Evolutionary conservation across 1,284 basidiomycete genomes (phyloP).

Genomic region (Ustilago sp.): DNA sequence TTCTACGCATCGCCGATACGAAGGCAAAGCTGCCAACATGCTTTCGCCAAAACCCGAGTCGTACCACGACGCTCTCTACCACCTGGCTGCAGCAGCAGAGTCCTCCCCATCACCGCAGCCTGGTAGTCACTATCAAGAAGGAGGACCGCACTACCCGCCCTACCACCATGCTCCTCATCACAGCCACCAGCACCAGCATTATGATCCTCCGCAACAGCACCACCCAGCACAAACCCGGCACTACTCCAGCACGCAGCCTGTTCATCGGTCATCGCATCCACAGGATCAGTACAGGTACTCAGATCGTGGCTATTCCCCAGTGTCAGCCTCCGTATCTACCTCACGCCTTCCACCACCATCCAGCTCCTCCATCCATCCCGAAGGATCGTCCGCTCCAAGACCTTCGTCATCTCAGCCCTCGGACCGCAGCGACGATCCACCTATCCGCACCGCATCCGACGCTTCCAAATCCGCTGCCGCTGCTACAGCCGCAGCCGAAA

Average conservation of each 20-base stretch:
- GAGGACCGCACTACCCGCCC: slow-evolving; percentile 12
- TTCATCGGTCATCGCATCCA: slow-evolving; percentile 20
- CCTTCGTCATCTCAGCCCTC: slow-evolving; percentile 6
- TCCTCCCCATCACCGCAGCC: slow-evolving; percentile 44
- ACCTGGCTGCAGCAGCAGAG: slow-evolving; percentile 42
- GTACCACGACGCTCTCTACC: slow-evolving; percentile 50
- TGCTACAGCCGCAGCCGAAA: slow-evolving; percentile 28
- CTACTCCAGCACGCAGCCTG: slow-evolving; percentile 11
- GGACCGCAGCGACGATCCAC: slow-evolving; percentile 6
- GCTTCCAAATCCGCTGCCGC: not conserved
- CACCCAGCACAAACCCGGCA: slow-evolving; percentile 22
- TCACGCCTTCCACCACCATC: slow-evolving; percentile 14
- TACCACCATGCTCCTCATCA: slow-evolving; percentile 4
- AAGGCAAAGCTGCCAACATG: slow-evolving; percentile 10
- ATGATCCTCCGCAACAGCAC: slow-evolving; percentile 11
- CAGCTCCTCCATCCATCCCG: slow-evolving; percentile 5
- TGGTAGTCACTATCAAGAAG: slow-evolving; percentile 17
- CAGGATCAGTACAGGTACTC: slow-evolving; percentile 33
- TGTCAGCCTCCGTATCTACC: slow-evolving; percentile 10
- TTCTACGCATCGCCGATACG: not conserved
- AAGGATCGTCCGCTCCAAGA: slow-evolving; percentile 1
- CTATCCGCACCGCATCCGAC: not conserved
- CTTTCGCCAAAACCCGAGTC: slow-evolving; percentile 39
- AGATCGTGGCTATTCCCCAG: slow-evolving; percentile 29
- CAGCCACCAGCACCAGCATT: slow-evolving; percentile 18